Conservation (phyloP, 148 eudicot species). For the Vaccinium darrowii region DNA sequence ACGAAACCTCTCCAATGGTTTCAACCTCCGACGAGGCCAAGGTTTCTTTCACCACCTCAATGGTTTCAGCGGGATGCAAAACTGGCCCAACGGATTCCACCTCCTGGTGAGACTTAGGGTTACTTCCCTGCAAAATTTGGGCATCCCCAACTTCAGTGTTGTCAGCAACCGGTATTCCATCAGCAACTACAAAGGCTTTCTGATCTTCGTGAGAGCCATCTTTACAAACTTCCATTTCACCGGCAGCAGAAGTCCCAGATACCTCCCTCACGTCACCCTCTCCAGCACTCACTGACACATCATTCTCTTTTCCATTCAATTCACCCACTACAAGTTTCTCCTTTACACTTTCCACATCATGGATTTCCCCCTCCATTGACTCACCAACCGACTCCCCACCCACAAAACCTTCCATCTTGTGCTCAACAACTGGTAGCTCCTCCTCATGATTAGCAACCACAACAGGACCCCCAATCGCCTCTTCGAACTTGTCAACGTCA, state of each 20-base stretch:
- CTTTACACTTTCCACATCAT: constrained; percentile 21
- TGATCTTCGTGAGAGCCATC: constrained; percentile 30
- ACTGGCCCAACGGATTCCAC: constrained; percentile 8
- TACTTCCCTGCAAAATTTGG: constrained; percentile 13
- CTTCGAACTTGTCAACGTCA: constrained; percentile 34
- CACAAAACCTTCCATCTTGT: constrained; percentile 20
- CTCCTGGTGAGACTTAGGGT: background rate
- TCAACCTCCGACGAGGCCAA: background rate
- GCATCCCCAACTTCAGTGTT: constrained; percentile 32
- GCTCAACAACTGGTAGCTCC: constrained; percentile 23
- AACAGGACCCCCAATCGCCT: constrained; percentile 26
- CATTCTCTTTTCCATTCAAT: constrained; percentile 19
- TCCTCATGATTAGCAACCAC: constrained; percentile 19
- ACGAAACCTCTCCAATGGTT: background rate
- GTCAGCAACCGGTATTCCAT: constrained; percentile 20
- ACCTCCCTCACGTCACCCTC: constrained; percentile 12
- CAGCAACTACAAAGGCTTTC: constrained; percentile 27
- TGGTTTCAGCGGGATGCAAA: constrained; percentile 14
- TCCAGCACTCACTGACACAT: background rate
- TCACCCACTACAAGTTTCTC: constrained; percentile 30
- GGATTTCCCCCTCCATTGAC: constrained; percentile 16
- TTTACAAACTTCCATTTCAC: constrained; percentile 23
- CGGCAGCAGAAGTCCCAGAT: constrained; percentile 18
- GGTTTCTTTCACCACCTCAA: constrained; percentile 16
- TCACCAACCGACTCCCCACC: constrained; percentile 20